Percentiles rank a stretch among this genome's conserved stretches.
Conservation (phyloP, 2,329 filamentous ascomycete species). For the Rhynchosporium agropyri region DNA sequence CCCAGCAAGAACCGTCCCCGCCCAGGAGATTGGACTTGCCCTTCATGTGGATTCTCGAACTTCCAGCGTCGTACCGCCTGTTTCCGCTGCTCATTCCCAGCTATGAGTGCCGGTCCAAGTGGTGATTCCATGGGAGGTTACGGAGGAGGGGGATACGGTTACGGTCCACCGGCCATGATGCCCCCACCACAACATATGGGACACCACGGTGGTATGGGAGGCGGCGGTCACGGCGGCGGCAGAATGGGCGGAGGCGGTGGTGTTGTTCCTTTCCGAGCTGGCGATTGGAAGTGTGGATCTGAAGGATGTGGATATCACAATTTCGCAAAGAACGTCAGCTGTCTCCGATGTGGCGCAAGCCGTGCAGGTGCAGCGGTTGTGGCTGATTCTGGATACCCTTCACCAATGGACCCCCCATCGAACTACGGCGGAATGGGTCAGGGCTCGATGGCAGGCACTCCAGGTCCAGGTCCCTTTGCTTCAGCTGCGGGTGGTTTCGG, state of each 20-base stretch:
- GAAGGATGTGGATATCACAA: conserved; percentile 99
- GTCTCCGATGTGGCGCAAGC: conserved; percentile 92
- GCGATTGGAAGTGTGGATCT: conserved; percentile 98
- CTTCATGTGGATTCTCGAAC: conserved; percentile 98
- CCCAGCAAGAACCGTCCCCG: conserved; percentile 98
- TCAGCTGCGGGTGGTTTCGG: conserved; percentile 70
- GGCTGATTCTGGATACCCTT: conserved; percentile 88
- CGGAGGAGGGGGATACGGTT: conserved; percentile 60
- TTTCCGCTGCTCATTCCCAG: conserved; percentile 99
- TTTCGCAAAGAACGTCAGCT: conserved; percentile 99
- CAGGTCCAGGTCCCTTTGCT: conserved; percentile 75
- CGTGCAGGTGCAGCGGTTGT: conserved; percentile 92
- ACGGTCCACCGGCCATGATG: conserved; percentile 78
- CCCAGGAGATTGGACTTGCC: conserved; percentile 98
- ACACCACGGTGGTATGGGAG: conserved; percentile 56
- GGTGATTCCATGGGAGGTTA: conserved; percentile 71
- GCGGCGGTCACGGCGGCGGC: conserved; percentile 57
- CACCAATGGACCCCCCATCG: conserved; percentile 83
- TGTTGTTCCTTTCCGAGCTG: conserved; percentile 94
- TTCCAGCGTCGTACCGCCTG: conserved; percentile 98
- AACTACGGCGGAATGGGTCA: conserved; percentile 79
- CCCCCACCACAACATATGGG: conserved; percentile 74
- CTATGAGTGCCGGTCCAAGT: conserved; percentile 75
- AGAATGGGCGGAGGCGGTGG: conserved; percentile 81
- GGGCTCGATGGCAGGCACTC: conserved; percentile 82